These are phyloP conservation scores for Orbilia javanica DNA, from an alignment of 2,329 filamentous ascomycete genomes.

Conservation along the genomic window DNA sequence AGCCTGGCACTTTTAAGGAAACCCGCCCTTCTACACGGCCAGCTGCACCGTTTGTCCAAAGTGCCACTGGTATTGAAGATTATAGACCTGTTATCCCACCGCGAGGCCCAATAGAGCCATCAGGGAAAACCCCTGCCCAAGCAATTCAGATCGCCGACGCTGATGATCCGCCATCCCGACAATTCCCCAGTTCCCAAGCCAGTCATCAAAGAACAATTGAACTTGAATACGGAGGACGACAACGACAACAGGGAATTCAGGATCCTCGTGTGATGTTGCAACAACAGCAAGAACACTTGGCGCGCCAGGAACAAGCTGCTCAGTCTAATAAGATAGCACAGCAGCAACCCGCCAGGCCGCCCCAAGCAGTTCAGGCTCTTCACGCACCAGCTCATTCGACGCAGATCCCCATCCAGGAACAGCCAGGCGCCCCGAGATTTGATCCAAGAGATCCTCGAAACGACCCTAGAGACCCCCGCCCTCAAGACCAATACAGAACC, in stretches of 20 bases:
- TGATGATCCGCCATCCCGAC: constrained; percentile 29
- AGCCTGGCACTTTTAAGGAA: constrained; percentile 54
- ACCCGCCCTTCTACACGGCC: constrained; percentile 37
- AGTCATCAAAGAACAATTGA: constrained; percentile 40
- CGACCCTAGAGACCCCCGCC: constrained; percentile 30
- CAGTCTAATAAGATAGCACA: constrained; percentile 40
- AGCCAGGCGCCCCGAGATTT: constrained; percentile 15
- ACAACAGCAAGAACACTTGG: constrained; percentile 53
- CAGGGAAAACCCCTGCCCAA: constrained; percentile 46
- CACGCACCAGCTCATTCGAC: constrained; percentile 9
- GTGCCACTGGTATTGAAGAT: constrained; percentile 54
- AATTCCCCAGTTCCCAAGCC: constrained; percentile 20
- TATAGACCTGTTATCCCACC: constrained; percentile 47
- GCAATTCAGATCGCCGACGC: constrained; percentile 44
- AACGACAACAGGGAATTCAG: constrained; percentile 37
- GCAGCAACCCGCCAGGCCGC: constrained; percentile 32
- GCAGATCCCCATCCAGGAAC: constrained; percentile 44
- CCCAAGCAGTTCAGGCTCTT: constrained; percentile 31
- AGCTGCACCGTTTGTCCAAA: constrained; percentile 48
- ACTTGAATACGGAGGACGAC: constrained; percentile 39
- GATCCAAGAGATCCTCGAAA: constrained; percentile 24
- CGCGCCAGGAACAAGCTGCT: constrained; percentile 38
- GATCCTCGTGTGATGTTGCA: constrained; percentile 38
- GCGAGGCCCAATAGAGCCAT: constrained; percentile 37
- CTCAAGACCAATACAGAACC: constrained; percentile 44